A percentile compares a stretch with the other conserved stretches of the same genome.
Evolutionary conservation across 352 stramenopile species (phyloP).

Genomic region (Phytopythium vexans): DNA sequence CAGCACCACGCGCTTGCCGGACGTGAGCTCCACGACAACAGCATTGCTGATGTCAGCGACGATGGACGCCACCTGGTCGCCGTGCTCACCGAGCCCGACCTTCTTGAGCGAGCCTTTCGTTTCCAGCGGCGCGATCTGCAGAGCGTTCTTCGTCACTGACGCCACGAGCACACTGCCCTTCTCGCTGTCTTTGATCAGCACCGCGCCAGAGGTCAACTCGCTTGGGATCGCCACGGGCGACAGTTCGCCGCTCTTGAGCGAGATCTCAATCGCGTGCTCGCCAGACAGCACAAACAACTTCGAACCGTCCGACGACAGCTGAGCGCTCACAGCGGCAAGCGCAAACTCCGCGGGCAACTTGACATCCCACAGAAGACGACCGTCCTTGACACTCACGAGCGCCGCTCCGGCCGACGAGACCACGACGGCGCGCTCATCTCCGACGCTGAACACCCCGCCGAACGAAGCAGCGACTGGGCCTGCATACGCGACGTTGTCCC

Average conservation of each 20-base stretch:
- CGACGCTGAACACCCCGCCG: slow-evolving; percentile 35
- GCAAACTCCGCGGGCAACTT: slow-evolving; percentile 28
- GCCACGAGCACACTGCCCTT: slow-evolving; percentile 25
- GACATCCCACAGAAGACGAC: slow-evolving; percentile 35
- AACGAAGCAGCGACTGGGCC: slow-evolving; percentile 24
- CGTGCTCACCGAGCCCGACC: slow-evolving; percentile 21
- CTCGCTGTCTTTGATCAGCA: slow-evolving; percentile 37
- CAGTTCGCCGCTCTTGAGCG: slow-evolving; percentile 12
- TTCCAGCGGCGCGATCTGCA: slow-evolving; percentile 39
- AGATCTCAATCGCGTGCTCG: slow-evolving; percentile 35
- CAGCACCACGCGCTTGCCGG: slow-evolving; percentile 55
- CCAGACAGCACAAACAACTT: slow-evolving; percentile 48
- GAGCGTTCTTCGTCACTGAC: slow-evolving; percentile 21
- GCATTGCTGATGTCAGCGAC: slow-evolving; percentile 37
- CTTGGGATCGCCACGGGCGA: neutral
- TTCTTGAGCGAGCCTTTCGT: slow-evolving; percentile 18
- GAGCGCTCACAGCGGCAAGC: slow-evolving; percentile 24
- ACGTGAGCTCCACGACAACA: slow-evolving; percentile 47
- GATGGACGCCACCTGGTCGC: slow-evolving; percentile 32
- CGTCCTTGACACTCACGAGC: slow-evolving; percentile 63
- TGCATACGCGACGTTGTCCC: slow-evolving; percentile 48
- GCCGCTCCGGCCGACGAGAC: slow-evolving; percentile 38
- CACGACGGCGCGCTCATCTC: slow-evolving; percentile 47
- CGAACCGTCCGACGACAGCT: slow-evolving; percentile 45
- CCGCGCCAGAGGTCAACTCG: slow-evolving; percentile 13